Evolutionary conservation across 1,139 yeast genomes (phyloP).

Genomic region (Geotrichum restrictum): DNA sequence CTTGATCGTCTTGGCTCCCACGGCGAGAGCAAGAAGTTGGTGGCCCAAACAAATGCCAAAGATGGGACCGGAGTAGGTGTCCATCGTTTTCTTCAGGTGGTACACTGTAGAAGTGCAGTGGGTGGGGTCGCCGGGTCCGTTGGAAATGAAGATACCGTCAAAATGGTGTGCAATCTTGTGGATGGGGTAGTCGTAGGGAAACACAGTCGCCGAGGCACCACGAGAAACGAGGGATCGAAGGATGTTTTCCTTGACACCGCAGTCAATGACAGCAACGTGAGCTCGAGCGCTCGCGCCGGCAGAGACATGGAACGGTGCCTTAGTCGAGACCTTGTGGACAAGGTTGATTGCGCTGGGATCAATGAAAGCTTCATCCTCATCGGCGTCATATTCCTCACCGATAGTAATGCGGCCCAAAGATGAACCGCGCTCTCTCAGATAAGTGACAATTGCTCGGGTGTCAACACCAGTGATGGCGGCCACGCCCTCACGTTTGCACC

Average conservation of each 20-base stretch:
- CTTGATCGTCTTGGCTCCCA: slow-evolving; percentile 89
- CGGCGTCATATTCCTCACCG: slow-evolving; percentile 88
- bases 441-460: slow-evolving; percentile 88
- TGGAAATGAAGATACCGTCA: slow-evolving; percentile 91
- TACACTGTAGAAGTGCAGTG: slow-evolving; percentile 82
- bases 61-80: slow-evolving; percentile 69
- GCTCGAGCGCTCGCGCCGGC: slow-evolving; percentile 52
- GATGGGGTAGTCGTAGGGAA: slow-evolving; percentile 92
- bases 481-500: slow-evolving; percentile 96
- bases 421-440: slow-evolving; percentile 92
- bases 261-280: slow-evolving; percentile 90
- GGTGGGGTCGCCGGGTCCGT: slow-evolving; percentile 98
- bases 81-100: slow-evolving; percentile 70
- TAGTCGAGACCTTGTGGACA: slow-evolving; percentile 94
- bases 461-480: slow-evolving; percentile 97
- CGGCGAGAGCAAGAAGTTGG: slow-evolving; percentile 88
- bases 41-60: slow-evolving; percentile 97
- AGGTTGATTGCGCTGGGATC: slow-evolving; percentile 91
- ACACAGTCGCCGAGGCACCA: slow-evolving; percentile 93
- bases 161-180: slow-evolving; percentile 86
- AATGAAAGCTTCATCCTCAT: slow-evolving; percentile 83
- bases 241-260: slow-evolving; percentile 97
- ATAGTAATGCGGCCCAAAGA: slow-evolving; percentile 84
- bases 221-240: slow-evolving; percentile 87
- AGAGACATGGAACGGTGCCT: slow-evolving; percentile 85